A percentile compares a stretch with the other conserved stretches of the same genome.
These are phyloP conservation scores for Pyricularia sp. DNA, from an alignment of 2,329 filamentous ascomycete species.

Conservation along the genomic window DNA sequence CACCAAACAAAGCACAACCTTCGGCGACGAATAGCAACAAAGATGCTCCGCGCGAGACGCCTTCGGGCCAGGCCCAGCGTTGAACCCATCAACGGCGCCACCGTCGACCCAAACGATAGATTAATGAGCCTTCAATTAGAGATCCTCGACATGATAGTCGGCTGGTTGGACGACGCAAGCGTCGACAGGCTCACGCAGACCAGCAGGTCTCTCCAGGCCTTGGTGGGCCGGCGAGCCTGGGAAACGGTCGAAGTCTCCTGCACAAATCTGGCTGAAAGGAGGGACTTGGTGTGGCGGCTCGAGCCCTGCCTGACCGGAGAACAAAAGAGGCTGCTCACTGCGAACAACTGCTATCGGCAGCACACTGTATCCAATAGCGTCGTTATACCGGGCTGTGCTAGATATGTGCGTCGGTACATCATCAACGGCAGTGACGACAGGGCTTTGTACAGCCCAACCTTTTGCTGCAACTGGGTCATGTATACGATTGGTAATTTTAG, in stretches of 20 bases:
- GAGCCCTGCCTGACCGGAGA: not conserved
- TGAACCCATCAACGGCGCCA: not conserved
- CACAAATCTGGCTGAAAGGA: not conserved
- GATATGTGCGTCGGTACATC: not conserved
- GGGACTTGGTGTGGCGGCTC: not conserved
- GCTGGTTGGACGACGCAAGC: not conserved
- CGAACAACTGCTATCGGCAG: not conserved
- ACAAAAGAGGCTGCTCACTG: not conserved
- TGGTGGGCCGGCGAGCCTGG: not conserved
- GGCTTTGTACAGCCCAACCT: no score
- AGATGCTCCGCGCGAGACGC: no score
- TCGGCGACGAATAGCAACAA: no score
- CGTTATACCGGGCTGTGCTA: not conserved
- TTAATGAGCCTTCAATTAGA: not conserved
- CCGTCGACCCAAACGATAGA: not conserved
- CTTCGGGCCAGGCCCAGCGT: not conserved
- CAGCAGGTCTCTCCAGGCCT: no score
- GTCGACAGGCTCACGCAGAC: no score
- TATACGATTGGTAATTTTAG: not conserved
- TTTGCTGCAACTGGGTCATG: not conserved
- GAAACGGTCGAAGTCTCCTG: not conserved
- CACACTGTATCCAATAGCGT: not conserved
- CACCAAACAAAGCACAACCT: no score
- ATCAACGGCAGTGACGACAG: not conserved
- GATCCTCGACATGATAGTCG: not conserved